A percentile compares a stretch with the other conserved stretches of the same genome.
phyloP scores from a whole-genome alignment of 306 rosid genomes.

The Vachellia pachyceras region DNA sequence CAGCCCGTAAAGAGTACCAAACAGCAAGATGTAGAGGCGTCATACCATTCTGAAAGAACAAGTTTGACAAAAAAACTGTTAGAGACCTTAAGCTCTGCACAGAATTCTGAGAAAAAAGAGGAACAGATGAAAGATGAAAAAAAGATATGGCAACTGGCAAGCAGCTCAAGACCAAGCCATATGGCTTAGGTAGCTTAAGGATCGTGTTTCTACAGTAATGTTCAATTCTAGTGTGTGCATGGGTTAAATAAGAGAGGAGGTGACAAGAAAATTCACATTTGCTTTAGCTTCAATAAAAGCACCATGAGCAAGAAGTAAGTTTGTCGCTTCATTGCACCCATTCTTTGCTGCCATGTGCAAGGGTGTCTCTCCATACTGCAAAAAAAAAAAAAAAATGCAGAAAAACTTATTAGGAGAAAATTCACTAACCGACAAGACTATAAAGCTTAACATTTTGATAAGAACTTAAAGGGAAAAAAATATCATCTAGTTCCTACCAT shows the following conservation, averaged over 20 bases:
- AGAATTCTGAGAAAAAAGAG: neutral
- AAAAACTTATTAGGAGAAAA: neutral
- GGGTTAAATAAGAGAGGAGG: slow-evolving; percentile 27
- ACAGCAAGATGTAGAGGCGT: slow-evolving; percentile 98
- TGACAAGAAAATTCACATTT: slow-evolving; percentile 58
- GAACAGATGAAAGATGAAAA: neutral
- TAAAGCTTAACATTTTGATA: neutral
- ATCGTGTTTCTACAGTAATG: neutral
- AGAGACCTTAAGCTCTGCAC: neutral
- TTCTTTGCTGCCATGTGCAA: slow-evolving; percentile 81
- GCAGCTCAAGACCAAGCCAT: neutral
- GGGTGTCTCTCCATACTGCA: slow-evolving; percentile 83
- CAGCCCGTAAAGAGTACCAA: slow-evolving; percentile 83
- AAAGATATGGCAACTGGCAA: neutral
- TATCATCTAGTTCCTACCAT: slow-evolving; percentile 57
- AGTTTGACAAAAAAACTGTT: slow-evolving; percentile 30
- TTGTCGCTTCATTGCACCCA: slow-evolving; percentile 69
- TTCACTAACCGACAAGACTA: neutral
- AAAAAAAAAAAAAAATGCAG: slow-evolving; percentile 28
- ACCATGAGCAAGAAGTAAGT: slow-evolving; percentile 63
- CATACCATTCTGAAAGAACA: slow-evolving; percentile 90
- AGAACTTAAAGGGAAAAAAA: neutral
- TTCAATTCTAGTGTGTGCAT: neutral
- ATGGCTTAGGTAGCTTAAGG: neutral
- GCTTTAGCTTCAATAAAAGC: slow-evolving; percentile 89